A percentile compares a stretch with the other conserved stretches of the same genome.
Conservation (phyloP, 495 filamentous ascomycete genomes). For the Penicillium cinerascens region DNA sequence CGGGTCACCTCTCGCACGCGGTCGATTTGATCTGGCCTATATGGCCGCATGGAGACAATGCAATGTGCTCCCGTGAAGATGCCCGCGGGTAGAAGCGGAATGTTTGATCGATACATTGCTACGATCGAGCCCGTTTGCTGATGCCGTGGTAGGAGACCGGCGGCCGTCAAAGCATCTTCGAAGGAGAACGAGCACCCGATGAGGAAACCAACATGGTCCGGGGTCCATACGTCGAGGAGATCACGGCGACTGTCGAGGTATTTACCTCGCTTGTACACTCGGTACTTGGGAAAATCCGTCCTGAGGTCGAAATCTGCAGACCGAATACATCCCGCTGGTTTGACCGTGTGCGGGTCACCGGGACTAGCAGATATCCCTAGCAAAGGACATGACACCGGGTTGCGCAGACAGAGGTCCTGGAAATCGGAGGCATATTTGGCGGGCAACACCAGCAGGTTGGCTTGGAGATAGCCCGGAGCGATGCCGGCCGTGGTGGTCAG, state of each 20-base stretch:
- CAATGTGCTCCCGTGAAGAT: constrained; percentile 47
- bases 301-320: constrained; percentile 44
- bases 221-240: constrained; percentile 44
- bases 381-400: constrained; percentile 57
- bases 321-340: constrained; percentile 24
- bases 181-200: constrained; percentile 59
- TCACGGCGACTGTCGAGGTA: constrained; percentile 22
- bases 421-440: constrained; percentile 50
- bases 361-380: constrained; percentile 33
- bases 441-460: constrained; percentile 55
- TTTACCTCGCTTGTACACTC: constrained; percentile 44
- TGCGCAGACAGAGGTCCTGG: constrained; percentile 49
- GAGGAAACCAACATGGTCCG: constrained; percentile 52
- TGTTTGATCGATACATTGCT: constrained; percentile 52
- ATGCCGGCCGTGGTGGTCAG: constrained; percentile 47
- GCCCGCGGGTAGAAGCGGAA: constrained; percentile 48
- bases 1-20: constrained; percentile 47
- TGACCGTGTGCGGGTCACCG: constrained; percentile 16
- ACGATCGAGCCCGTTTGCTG: constrained; percentile 34
- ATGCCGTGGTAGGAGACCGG: constrained; percentile 46
- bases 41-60: constrained; percentile 56
- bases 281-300: constrained; percentile 51
- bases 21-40: constrained; percentile 41
- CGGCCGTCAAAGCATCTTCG: constrained; percentile 43
- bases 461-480: constrained; percentile 52